phyloP scores from a whole-genome alignment of 257 asterid species.

The Nicotiana tomentosiformis region DNA sequence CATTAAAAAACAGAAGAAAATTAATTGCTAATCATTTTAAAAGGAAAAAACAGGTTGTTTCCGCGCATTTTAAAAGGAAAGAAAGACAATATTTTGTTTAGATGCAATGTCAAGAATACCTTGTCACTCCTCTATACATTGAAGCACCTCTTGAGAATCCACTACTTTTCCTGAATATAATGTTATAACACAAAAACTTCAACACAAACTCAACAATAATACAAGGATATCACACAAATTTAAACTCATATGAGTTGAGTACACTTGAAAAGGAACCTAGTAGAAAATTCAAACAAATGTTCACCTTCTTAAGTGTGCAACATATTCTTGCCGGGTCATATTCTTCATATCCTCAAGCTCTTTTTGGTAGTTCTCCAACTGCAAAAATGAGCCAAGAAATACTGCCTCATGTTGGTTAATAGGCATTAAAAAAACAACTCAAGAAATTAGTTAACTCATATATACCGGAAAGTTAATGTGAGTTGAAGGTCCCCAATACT shows the following conservation, averaged over 20 bases:
- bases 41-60: neutral
- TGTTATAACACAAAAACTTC: neutral
- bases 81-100: neutral
- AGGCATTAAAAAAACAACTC: neutral
- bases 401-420: neutral
- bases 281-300: neutral
- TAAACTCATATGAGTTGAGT: neutral
- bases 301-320: slow-evolving; percentile 84
- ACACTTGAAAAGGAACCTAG: neutral
- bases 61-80: neutral
- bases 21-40: neutral
- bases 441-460: slow-evolving; percentile 11
- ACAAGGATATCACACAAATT: neutral
- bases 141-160: slow-evolving; percentile 49
- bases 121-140: slow-evolving; percentile 44
- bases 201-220: neutral
- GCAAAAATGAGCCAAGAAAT: neutral
- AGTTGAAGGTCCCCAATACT: slow-evolving; percentile 93
- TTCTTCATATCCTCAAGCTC: slow-evolving; percentile 86
- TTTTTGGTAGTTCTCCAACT: slow-evolving; percentile 73
- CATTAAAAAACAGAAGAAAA: neutral
- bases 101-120: slow-evolving; percentile 6
- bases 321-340: slow-evolving; percentile 85
- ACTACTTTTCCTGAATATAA: slow-evolving; percentile 32
- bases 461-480: slow-evolving; percentile 60